Evolutionary conservation across 1,139 yeast species (phyloP).

Genomic region (Suzukiozyma palmioleophila): DNA sequence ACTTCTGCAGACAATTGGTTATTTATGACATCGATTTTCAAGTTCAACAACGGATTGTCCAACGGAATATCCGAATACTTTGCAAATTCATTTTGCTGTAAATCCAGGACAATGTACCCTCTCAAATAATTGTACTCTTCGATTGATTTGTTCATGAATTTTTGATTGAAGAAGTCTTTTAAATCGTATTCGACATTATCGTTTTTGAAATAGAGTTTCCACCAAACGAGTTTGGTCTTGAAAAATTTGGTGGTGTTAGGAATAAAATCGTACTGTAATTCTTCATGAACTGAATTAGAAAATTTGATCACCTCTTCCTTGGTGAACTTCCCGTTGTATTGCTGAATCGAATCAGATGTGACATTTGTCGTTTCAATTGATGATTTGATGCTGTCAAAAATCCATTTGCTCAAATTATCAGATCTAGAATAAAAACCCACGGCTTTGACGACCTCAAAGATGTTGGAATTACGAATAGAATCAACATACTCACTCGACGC

Average conservation of each 20-base stretch:
- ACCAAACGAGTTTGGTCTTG: slow-evolving; percentile 33
- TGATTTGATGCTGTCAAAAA: slow-evolving; percentile 17
- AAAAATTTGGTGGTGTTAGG: slow-evolving; percentile 31
- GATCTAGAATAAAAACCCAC: slow-evolving; percentile 26
- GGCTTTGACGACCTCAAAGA: slow-evolving; percentile 31
- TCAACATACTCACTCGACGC: slow-evolving; percentile 30
- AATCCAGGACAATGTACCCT: slow-evolving; percentile 31
- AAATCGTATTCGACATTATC: slow-evolving; percentile 45
- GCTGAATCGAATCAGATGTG: slow-evolving; percentile 5
- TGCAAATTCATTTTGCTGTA: slow-evolving; percentile 21
- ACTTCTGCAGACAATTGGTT: slow-evolving; percentile 26
- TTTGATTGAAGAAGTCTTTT: slow-evolving; percentile 32
- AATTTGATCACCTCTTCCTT: slow-evolving; percentile 24
- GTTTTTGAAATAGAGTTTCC: slow-evolving; percentile 40
- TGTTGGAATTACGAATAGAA: slow-evolving; percentile 30
- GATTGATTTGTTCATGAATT: slow-evolving; percentile 39
- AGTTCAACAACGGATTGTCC: slow-evolving; percentile 28
- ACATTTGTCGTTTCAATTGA: not conserved
- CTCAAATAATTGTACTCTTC: slow-evolving; percentile 35
- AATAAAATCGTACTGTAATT: slow-evolving; percentile 31
- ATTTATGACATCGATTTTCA: slow-evolving; percentile 28
- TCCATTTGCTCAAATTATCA: slow-evolving; percentile 21
- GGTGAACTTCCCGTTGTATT: slow-evolving; percentile 1
- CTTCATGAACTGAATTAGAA: slow-evolving; percentile 32
- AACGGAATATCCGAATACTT: slow-evolving; percentile 10